phyloP scores from a whole-genome alignment of 345 rosid species.

The Lepidium aucheri region DNA sequence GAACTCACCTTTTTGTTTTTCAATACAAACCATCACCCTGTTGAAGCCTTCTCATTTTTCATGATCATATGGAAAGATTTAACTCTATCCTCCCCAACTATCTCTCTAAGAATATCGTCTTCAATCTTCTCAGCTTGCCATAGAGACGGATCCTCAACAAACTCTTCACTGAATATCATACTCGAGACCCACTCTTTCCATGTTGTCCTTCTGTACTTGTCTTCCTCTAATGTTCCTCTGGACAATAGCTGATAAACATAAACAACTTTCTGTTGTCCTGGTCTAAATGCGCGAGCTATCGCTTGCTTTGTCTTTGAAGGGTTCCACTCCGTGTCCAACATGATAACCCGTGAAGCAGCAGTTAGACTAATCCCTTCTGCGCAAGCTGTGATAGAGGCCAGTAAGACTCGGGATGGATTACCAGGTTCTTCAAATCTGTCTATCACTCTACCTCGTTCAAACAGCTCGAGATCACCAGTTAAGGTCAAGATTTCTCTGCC shows the following conservation, averaged over 20 bases:
- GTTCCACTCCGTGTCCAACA: constrained; percentile 84
- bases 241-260: constrained; percentile 91
- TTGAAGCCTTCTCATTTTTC: constrained; percentile 96
- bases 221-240: constrained; percentile 76
- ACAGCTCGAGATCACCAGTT: constrained; percentile 86
- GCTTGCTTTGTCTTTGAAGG: constrained; percentile 98
- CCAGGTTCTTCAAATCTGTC: constrained; percentile 74
- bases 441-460: constrained; percentile 76
- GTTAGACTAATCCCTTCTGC: constrained; percentile 96
- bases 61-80: constrained; percentile 93
- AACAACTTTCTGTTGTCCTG: constrained; percentile 86
- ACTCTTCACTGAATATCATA: constrained; percentile 92
- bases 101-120: constrained; percentile 78
- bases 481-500: constrained; percentile 69
- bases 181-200: constrained; percentile 98
- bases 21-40: constrained; percentile 32
- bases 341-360: constrained; percentile 88
- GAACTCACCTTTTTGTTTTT: background rate
- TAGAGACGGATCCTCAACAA: constrained; percentile 78
- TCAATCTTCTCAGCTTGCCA: constrained; percentile 94
- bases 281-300: constrained; percentile 85
- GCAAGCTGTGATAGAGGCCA: constrained; percentile 91
- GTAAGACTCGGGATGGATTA: constrained; percentile 51
- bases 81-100: constrained; percentile 69
- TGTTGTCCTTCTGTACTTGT: constrained; percentile 78